Base-by-base conservation (phyloP, 345 rosid genomes). In the Camelina sativa region DNA sequence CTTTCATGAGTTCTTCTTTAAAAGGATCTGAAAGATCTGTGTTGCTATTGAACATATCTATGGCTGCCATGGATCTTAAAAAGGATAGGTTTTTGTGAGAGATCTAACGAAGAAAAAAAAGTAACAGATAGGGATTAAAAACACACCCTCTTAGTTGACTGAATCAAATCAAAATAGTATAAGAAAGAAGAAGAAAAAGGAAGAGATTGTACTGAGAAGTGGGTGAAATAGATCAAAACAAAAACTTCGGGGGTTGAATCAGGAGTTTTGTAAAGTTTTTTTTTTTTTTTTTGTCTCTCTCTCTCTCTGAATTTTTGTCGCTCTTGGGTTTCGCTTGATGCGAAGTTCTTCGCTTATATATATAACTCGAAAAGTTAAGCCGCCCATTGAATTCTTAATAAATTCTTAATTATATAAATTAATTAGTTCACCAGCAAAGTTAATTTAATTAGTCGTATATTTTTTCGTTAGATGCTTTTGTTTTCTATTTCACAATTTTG, bases 1-100 rank as follows among this genome's bases (percentile, higher is more conserved):
- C 89, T 76, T 82, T 84, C 90, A 86, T 83, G 32, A 88, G 74
- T 76, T 88, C 92, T 65, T 82, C 89, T 41, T 73, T 80, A 10
- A 77, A 80, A 53, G 87, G 89, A 77, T 88, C 90, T 28, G 89
- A 83, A 63, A 82, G 62, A 61, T 78, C 62, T 65, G 75, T 63
- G 57, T 64, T 72, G 80, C 76, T 81, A 63, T 59, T 77, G 70
- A 79, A 83, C 78, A 86, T 48, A 72, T 81, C 87, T 74, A 82
- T 78, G 69, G 86, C 81, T 83, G 87, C 81, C 84, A 89, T 88
- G 80, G 83, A 83, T 79, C 23, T 54, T 22, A 34, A 59, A 34
- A 53, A 56, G 53, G 38, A 83, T 72, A 69, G 80, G 20, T 58
- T 67, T 74, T 74, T 32, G 28, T 25, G 51, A 38, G 9, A 60